Conservation (phyloP, 257 asterid genomes). For the Fraxinus americana region DNA sequence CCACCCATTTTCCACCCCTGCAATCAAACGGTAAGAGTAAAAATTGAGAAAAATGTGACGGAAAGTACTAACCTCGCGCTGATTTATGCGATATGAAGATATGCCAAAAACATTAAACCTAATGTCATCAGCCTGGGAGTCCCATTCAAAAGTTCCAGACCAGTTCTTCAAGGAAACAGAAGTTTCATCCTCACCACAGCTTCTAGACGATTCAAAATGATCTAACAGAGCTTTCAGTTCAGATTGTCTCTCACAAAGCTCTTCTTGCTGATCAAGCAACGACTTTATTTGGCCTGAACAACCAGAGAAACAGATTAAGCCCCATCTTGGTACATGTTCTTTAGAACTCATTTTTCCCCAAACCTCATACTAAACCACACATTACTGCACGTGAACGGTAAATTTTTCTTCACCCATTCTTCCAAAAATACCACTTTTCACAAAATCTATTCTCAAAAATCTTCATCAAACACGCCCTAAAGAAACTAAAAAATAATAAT, state of each 20-base stretch:
- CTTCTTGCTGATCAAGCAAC: conserved; percentile 81
- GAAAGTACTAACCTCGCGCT: conserved; percentile 66
- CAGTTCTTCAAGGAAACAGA: conserved; percentile 69
- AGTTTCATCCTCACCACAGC: conserved; percentile 48
- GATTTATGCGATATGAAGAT: conserved; percentile 86
- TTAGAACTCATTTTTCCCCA: no score
- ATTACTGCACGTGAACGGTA: no score
- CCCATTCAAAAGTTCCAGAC: conserved; percentile 87
- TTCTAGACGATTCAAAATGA: conserved; percentile 55
- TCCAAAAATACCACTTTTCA: no score
- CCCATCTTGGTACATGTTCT: neutral
- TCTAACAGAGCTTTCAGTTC: conserved; percentile 77
- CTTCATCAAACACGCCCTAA: no score
- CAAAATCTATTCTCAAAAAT: no score
- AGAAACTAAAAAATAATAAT: conserved; percentile 10
- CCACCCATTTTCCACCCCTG: no score
- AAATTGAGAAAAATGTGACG: neutral
- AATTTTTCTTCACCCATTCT: no score
- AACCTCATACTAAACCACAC: no score
- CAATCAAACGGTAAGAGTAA: no score
- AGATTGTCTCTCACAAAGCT: conserved; percentile 64
- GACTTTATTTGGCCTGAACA: conserved; percentile 69
- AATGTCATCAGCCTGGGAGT: conserved; percentile 73
- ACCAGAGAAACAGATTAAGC: conserved; percentile 17
- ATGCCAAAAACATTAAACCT: conserved; percentile 90